These are phyloP conservation scores for Talaromyces atroroseus DNA, from an alignment of 2,329 filamentous ascomycete species.

Conservation along the genomic window DNA sequence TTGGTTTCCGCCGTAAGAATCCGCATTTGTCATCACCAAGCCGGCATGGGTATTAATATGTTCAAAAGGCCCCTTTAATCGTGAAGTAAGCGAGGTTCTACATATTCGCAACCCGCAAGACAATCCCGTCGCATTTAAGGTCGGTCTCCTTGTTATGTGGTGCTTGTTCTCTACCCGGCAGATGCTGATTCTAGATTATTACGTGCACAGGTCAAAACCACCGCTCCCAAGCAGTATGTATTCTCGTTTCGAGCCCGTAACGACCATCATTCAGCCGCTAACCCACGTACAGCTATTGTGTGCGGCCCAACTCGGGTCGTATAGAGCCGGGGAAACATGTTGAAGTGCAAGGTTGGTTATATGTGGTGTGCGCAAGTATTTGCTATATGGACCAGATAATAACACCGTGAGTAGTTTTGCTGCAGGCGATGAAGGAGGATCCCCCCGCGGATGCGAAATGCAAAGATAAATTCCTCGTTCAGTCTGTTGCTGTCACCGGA, in stretches of 20 bases:
- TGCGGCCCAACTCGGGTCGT: conserved; percentile 91
- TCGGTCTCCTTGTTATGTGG: conserved; percentile 26
- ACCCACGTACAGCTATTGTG: conserved; percentile 71
- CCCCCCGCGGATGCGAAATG: conserved; percentile 81
- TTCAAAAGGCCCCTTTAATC: conserved; percentile 55
- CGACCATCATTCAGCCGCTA: conserved; percentile 7
- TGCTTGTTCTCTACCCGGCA: conserved; percentile 12
- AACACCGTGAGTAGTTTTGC: conserved; percentile 60
- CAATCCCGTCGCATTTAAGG: conserved; percentile 61
- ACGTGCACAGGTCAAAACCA: conserved; percentile 81
- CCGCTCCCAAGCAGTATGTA: conserved; percentile 93
- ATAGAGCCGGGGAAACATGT: conserved; percentile 87
- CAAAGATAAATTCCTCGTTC: conserved; percentile 95
- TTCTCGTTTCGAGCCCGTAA: conserved; percentile 14
- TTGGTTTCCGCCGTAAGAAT: conserved; percentile 77
- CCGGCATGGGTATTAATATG: conserved; percentile 12
- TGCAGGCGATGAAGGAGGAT: conserved; percentile 97
- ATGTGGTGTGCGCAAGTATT: not conserved
- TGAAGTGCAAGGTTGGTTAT: conserved; percentile 73
- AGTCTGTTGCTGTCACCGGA: conserved; percentile 76
- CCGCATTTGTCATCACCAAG: conserved; percentile 13
- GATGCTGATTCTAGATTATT: conserved; percentile 21
- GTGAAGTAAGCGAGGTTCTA: conserved; percentile 58
- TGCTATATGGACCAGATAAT: conserved; percentile 14
- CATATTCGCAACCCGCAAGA: conserved; percentile 54